A percentile compares a stretch with the other conserved stretches of the same genome.
phyloP scores from a whole-genome alignment of 805 yeast genomes.

The Scheffersomyces lignosus region DNA sequence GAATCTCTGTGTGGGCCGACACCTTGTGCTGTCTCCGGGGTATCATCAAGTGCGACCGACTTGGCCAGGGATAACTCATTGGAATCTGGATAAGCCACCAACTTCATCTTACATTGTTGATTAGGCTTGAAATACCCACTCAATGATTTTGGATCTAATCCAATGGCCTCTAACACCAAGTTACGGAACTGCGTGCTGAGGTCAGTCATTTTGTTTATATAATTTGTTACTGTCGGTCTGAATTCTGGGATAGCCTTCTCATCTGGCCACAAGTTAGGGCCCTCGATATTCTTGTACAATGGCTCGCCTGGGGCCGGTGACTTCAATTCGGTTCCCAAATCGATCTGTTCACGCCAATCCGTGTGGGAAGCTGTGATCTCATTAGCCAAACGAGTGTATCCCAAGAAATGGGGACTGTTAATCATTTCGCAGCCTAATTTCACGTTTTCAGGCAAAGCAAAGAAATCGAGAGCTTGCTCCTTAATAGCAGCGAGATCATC shows the following conservation, averaged over 20 bases:
- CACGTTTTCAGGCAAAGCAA: conserved; percentile 46
- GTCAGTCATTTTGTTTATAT: conserved; percentile 46
- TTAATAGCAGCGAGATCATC: conserved; percentile 37
- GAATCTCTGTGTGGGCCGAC: conserved; percentile 71
- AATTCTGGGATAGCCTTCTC: conserved; percentile 42
- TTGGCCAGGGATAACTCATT: conserved; percentile 19
- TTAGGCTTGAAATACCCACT: conserved; percentile 51
- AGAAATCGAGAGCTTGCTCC: conserved; percentile 41
- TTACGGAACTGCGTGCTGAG: conserved; percentile 43
- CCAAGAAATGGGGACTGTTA: conserved; percentile 58
- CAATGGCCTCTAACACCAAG: conserved; percentile 58
- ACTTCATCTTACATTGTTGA: conserved; percentile 53
- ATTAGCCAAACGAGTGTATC: conserved; percentile 56
- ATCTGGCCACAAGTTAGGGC: conserved; percentile 59
- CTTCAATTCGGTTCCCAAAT: conserved; percentile 53
- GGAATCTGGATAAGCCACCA: conserved; percentile 57
- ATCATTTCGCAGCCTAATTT: conserved; percentile 52
- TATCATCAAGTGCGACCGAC: conserved; percentile 27
- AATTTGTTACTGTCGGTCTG: conserved; percentile 38
- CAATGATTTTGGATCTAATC: conserved; percentile 44
- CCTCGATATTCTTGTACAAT: conserved; percentile 50
- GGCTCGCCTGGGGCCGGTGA: conserved; percentile 41
- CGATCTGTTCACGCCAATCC: conserved; percentile 65
- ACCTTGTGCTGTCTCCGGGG: conserved; percentile 43
- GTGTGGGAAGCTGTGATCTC: conserved; percentile 54